Evolutionary conservation across 2,329 filamentous ascomycete species (phyloP).

Genomic region (Xylariaceae sp.): DNA sequence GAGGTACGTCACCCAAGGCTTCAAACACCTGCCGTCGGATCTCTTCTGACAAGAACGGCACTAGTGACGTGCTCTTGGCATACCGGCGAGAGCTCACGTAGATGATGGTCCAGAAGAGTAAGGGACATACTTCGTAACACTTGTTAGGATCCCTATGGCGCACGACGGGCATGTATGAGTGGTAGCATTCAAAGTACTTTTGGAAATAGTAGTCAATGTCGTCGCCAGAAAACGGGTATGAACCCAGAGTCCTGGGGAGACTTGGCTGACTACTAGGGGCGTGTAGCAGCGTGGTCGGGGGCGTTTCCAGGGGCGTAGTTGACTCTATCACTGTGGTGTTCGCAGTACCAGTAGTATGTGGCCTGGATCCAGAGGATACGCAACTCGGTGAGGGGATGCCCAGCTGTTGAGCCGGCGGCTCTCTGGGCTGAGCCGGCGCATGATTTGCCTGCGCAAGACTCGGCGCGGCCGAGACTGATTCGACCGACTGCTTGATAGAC

Average conservation of each 20-base stretch:
- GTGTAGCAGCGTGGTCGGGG: conserved; percentile 24
- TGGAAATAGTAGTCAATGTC: conserved; percentile 54
- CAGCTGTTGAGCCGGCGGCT: conserved; percentile 16
- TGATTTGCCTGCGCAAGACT: conserved; percentile 18
- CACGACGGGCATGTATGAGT: conserved; percentile 49
- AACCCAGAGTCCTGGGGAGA: conserved; percentile 41
- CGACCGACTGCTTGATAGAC: conserved; percentile 49
- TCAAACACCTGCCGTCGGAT: conserved; percentile 43
- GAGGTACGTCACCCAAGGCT: conserved; percentile 38
- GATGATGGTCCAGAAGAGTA: conserved; percentile 53
- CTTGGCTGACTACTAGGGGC: conserved; percentile 24
- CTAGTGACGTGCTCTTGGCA: conserved; percentile 38
- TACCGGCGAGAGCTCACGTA: conserved; percentile 47
- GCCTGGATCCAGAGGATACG: conserved; percentile 10
- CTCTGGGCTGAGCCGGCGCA: conserved; percentile 17
- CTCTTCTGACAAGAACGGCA: conserved; percentile 43
- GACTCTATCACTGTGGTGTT: conserved; percentile 20
- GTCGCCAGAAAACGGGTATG: conserved; percentile 44
- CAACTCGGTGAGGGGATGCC: conserved; percentile 22
- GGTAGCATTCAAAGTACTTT: conserved; percentile 50
- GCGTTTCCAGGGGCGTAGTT: conserved; percentile 28
- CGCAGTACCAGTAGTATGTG: conserved; percentile 4
- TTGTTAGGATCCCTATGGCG: conserved; percentile 46
- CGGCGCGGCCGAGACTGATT: conserved; percentile 17
- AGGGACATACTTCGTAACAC: conserved; percentile 42